Base-by-base conservation (phyloP, 441 rosid species). In the Corymbia citriodora region DNA sequence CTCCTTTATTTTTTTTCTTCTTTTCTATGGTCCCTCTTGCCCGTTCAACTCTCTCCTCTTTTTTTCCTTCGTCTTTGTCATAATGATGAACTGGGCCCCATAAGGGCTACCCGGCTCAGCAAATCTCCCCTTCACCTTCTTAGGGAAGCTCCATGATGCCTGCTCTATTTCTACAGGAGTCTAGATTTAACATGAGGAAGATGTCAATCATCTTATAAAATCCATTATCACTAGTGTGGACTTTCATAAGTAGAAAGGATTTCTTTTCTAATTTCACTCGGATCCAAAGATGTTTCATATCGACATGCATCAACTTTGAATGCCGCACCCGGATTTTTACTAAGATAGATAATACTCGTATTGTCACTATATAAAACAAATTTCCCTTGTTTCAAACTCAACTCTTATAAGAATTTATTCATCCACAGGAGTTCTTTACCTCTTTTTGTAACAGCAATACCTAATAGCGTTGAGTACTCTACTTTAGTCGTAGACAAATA, bases 401-500 rank as follows among this genome's bases (percentile, higher is more conserved):
- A 10, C 29, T 74, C 16, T 74, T 74, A 15, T 74, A 40, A 9
- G 50, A 74, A 74, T 74, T 36, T 72, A 8, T 36, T 36, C 29
- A 6, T 74, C 3, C 8, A 2, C 5, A 6, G 21, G 27, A 40
- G 14, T 11, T 10, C 14, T 15, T 72, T 36, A 36, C 16, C 27
- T 72, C 49, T 36, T 19, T 72, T 1, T 2, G 13, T 21, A 36
- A 72, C 19, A 72, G 49, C 48, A 36, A 36, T 19, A 10, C 15
- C 7, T 6, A 3, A 36, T 14, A 19, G 19, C 2, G 10, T 18
- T 36, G 10, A 72, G 8, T 18, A 23, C 13, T 72, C 29, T 21
- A 68, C 23, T 68, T 10, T 0, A 6, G 29, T 74, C 0, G 1
- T 21, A 40, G 49, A 74, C 45, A 45, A 74, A 21, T 74, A 40